Evolutionary conservation across 208 protist species (phyloP).

Genomic region (Acanthamoeba culbertsoni): DNA sequence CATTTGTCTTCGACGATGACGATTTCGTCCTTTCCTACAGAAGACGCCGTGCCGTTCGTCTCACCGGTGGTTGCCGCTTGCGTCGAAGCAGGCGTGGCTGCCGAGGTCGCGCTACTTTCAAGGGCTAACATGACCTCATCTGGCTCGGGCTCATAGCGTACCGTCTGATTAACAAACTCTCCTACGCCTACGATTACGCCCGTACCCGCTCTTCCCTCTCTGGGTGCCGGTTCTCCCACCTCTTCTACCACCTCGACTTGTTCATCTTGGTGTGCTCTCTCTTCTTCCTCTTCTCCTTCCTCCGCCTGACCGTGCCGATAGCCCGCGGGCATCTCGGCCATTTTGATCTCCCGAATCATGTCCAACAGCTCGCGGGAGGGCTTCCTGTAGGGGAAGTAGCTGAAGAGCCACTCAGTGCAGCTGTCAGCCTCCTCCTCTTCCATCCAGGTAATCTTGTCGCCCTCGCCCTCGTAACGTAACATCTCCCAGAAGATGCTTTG

Average conservation of each 20-base stretch:
- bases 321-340: neutral
- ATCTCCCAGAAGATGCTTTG: neutral
- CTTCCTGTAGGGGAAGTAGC: neutral
- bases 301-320: neutral
- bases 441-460: neutral
- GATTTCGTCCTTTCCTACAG: too few relatives aligned
- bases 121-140: neutral
- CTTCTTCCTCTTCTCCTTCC: neutral
- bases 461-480: neutral
- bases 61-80: too few relatives aligned
- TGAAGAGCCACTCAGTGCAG: slow-evolving; percentile 5
- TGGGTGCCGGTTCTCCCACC: neutral
- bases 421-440: neutral
- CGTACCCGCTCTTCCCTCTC: neutral
- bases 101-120: too few relatives aligned
- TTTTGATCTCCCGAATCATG: neutral
- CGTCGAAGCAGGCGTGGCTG: too few relatives aligned
- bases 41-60: too few relatives aligned
- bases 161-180: neutral
- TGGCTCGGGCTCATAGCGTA: neutral
- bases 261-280: neutral
- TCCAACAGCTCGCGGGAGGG: neutral
- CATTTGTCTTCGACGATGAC: too few relatives aligned
- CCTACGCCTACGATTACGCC: neutral
- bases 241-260: neutral